Base-by-base conservation (phyloP, 208 protist species). In the Crithidia brevicula region DNA sequence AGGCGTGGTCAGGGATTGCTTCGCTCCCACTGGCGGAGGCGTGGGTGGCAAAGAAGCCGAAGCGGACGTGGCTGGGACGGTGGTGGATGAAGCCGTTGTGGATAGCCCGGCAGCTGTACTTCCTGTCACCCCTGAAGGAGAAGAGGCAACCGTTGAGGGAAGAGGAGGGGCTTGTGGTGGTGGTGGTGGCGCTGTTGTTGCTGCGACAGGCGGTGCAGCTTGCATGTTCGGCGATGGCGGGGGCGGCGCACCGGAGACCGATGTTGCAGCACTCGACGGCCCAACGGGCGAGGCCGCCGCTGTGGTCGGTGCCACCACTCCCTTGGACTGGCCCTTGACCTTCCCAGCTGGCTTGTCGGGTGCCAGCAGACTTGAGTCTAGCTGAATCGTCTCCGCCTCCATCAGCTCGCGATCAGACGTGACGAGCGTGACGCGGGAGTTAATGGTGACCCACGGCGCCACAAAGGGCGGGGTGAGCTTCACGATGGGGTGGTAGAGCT, bases 401-500 rank as follows among this genome's bases (percentile, higher is more conserved):
- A 83, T 43, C 13, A 95, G 53, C 47, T 89, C 86, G 20, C 78
- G 57, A 15, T 92, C 82, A 5, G 58, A 86, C 16, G 67, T 72
- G n/a, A 95, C 89, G 18, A 91, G 49, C 22, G 59, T 79, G 1
- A 81, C 82, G 28, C 64, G 72, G 4, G 72, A 75, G 18, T 81
- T 83, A 28, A 82, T 54, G 52, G 65, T 74, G 5, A 94, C 58
- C 89, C 89, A 94, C 61, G 81, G 65, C 3, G 86, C 80, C 22
- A 94, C 81, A 51, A 91, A 83, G 3, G 85, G 81, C 13, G 83
- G 80, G 0, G 71, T 77, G 13, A 94, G 52, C 28, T 63, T 73
- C 30, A 97, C 67, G 57, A 92, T 88, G 13, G 92, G 89, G 49
- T 97, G 83, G 76, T 98, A 99, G 18, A 99, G 81, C 86, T 99